Conservation (phyloP, 495 filamentous ascomycete species). For the Oleoguttula mirabilis region DNA sequence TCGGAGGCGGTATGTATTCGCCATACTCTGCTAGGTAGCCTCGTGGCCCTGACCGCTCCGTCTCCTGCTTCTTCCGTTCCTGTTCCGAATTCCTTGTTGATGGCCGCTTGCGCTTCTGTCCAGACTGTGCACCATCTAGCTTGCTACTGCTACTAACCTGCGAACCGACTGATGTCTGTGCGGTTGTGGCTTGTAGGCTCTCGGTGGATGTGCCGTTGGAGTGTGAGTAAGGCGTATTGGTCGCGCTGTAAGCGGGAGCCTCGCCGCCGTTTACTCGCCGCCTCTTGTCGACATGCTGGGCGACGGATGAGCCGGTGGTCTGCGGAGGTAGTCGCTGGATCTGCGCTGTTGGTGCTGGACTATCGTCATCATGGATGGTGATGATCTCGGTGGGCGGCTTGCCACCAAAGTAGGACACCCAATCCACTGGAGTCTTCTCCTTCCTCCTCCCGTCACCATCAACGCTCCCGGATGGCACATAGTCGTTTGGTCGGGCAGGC, state of each 20-base stretch:
- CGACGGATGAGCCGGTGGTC: conserved; percentile 3
- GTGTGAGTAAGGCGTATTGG: conserved; percentile 20
- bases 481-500: neutral
- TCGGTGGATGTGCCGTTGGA: conserved; percentile 31
- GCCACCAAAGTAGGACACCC: conserved; percentile 14
- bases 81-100: conserved; percentile 63
- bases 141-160: conserved; percentile 42
- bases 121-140: conserved; percentile 38
- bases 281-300: conserved; percentile 17
- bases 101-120: conserved; percentile 83
- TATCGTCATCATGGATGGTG: conserved; percentile 19
- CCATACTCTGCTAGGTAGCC: conserved; percentile 56
- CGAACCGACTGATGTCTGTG: conserved; percentile 77
- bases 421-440: conserved; percentile 10
- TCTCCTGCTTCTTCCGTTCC: conserved; percentile 47
- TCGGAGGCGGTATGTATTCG: conserved; percentile 72
- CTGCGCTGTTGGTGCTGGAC: conserved; percentile 6
- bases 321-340: conserved; percentile 5
- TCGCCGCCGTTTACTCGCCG: conserved; percentile 10
- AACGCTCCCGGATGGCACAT: neutral
- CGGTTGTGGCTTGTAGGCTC: conserved; percentile 51
- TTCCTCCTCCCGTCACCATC: conserved; percentile 5
- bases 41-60: conserved; percentile 60
- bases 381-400: conserved; percentile 18
- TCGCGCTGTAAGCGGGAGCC: conserved; percentile 10